These are phyloP conservation scores for Solanum tarijense DNA, from an alignment of 257 asterid genomes.

Conservation along the genomic window DNA sequence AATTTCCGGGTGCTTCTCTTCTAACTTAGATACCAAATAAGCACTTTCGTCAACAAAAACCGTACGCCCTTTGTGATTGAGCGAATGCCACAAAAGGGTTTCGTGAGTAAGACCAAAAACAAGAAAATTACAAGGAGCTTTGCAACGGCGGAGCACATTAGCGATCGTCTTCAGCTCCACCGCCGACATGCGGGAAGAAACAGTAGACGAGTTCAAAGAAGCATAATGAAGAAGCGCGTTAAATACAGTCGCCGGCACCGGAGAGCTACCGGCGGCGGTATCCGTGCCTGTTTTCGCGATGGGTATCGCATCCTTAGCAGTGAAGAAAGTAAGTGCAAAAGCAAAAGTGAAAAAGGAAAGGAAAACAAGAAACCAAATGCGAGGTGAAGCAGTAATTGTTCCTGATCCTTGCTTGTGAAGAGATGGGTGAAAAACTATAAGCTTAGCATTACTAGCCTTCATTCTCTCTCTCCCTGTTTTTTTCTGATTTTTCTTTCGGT, in stretches of 20 bases:
- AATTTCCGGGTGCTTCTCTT: constrained; percentile 41
- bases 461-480: constrained; percentile 8
- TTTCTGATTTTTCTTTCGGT: neutral
- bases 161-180: constrained; percentile 44
- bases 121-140: constrained; percentile 60
- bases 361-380: constrained; percentile 40
- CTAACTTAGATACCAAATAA: constrained; percentile 35
- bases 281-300: neutral
- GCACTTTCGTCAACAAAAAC: constrained; percentile 63
- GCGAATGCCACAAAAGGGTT: constrained; percentile 63
- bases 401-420: constrained; percentile 32
- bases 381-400: constrained; percentile 26
- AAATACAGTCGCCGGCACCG: constrained; percentile 29
- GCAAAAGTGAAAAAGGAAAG: constrained; percentile 47
- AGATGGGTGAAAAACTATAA: constrained; percentile 62
- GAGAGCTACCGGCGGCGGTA: constrained; percentile 3
- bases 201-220: constrained; percentile 21
- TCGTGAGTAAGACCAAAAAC: constrained; percentile 75
- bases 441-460: constrained; percentile 52
- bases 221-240: constrained; percentile 79
- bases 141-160: constrained; percentile 50
- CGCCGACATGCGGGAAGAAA: constrained; percentile 37
- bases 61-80: constrained; percentile 70
- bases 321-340: constrained; percentile 43
- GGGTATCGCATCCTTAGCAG: constrained; percentile 30